A percentile compares a stretch with the other conserved stretches of the same genome.
Evolutionary conservation across 176 grass and related monocot species (phyloP).

Genomic region (Lolium rigidum): DNA sequence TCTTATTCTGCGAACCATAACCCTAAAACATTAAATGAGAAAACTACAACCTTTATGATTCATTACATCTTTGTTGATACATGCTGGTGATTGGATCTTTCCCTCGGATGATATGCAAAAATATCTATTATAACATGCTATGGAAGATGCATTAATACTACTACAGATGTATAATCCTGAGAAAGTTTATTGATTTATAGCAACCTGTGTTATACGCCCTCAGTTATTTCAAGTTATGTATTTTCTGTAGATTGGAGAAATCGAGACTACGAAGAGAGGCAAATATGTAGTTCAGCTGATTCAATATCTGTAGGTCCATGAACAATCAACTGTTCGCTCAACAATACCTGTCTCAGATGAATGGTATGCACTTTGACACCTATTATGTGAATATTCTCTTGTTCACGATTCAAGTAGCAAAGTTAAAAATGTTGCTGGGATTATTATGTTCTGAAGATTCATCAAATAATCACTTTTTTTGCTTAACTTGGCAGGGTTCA

Average conservation of each 20-base stretch:
- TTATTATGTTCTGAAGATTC: conserved; percentile 25
- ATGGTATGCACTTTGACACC: conserved; percentile 31
- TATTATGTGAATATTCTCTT: conserved; percentile 20
- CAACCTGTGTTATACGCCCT: not conserved
- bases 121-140: conserved; percentile 25
- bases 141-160: not conserved
- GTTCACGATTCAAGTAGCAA: conserved; percentile 8
- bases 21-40: not conserved
- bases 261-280: conserved; percentile 79
- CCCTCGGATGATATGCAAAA: conserved; percentile 27
- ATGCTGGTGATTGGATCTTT: conserved; percentile 27
- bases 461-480: not conserved
- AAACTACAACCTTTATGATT: not conserved
- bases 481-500: not conserved
- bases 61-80: not conserved
- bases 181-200: not conserved
- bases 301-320: conserved; percentile 63
- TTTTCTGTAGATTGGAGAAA: conserved; percentile 80
- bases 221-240: conserved; percentile 12
- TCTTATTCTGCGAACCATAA: conserved; percentile 22
- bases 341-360: conserved; percentile 26
- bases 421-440: not conserved
- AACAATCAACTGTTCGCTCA: not conserved
- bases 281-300: conserved; percentile 90
- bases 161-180: conserved; percentile 15